These are phyloP conservation scores for Paraphoma sp. DNA, from an alignment of 2,329 filamentous ascomycete species.

Conservation along the genomic window DNA sequence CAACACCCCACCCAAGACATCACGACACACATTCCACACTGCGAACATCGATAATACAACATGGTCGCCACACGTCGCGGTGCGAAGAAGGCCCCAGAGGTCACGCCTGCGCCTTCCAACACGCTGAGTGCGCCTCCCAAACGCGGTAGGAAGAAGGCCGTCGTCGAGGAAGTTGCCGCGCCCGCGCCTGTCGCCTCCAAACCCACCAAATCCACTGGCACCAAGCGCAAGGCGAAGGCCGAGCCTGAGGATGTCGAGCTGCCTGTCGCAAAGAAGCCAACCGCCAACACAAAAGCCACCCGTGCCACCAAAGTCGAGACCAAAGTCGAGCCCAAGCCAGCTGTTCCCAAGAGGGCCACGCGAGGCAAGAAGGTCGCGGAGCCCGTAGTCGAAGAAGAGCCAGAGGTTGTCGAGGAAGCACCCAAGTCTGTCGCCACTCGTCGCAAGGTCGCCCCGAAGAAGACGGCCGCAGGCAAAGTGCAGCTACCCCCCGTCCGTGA, in stretches of 20 bases:
- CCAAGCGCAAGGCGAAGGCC: slow-evolving; percentile 27
- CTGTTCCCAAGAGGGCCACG: slow-evolving; percentile 30
- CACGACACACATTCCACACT: slow-evolving; percentile 10
- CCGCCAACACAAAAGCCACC: slow-evolving; percentile 24
- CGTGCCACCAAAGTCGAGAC: slow-evolving; percentile 29
- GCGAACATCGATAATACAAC: slow-evolving; percentile 22
- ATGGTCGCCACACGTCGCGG: slow-evolving; percentile 44
- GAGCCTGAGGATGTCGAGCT: slow-evolving; percentile 24
- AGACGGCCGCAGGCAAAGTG: slow-evolving; percentile 15
- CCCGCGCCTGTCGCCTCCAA: slow-evolving; percentile 25
- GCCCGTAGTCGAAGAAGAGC: slow-evolving; percentile 16
- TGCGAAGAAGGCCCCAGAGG: slow-evolving; percentile 32
- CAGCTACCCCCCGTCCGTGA: slow-evolving; percentile 11
- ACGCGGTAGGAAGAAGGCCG: slow-evolving; percentile 37
- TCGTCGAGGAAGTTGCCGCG: slow-evolving; percentile 23
- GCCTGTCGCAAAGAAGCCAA: slow-evolving; percentile 24
- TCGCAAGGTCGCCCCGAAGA: slow-evolving; percentile 30
- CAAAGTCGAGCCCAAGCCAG: slow-evolving; percentile 19
- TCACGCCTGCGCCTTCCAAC: slow-evolving; percentile 25
- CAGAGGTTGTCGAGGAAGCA: slow-evolving; percentile 15
- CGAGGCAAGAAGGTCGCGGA: slow-evolving; percentile 30
- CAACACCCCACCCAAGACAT: slow-evolving; percentile 16
- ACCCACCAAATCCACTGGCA: slow-evolving; percentile 24
- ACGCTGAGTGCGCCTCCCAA: slow-evolving; percentile 43
- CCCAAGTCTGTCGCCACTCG: slow-evolving; percentile 23